Conservation (phyloP, 2,329 filamentous ascomycete genomes). For the Falciphora oryzae region DNA sequence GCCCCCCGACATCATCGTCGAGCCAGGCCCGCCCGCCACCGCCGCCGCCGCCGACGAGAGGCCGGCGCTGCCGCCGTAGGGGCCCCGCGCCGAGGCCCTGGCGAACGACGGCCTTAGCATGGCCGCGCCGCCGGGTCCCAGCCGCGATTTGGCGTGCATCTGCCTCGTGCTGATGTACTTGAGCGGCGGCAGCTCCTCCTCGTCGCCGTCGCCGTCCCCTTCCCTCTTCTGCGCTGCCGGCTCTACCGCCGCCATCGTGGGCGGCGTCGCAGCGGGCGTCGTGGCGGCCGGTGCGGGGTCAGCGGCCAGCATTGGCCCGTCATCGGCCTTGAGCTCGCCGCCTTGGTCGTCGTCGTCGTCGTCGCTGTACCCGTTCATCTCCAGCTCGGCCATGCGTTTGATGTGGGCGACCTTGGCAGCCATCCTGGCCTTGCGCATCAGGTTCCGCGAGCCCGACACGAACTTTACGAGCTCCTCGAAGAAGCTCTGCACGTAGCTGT, state of each 20-base stretch:
- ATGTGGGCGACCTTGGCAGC: conserved; percentile 67
- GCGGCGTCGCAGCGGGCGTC: conserved; percentile 1
- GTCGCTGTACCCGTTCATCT: conserved; percentile 46
- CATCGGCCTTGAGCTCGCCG: conserved; percentile 8
- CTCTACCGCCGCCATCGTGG: conserved; percentile 11
- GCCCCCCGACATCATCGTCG: conserved; percentile 16
- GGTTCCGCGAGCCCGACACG: conserved; percentile 72
- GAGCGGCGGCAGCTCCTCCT: conserved; percentile 27
- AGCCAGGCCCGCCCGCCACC: conserved; percentile 14
- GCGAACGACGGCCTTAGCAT: conserved; percentile 20
- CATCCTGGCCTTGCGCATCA: conserved; percentile 84
- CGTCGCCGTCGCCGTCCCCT: conserved; percentile 17
- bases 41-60: conserved; percentile 15
- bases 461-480: conserved; percentile 80
- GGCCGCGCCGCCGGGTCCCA: conserved; percentile 20
- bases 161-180: conserved; percentile 33
- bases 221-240: conserved; percentile 7
- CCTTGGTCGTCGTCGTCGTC: conserved; percentile 28
- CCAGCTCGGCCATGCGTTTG: conserved; percentile 52
- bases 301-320: not conserved
- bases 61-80: conserved; percentile 3
- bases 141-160: conserved; percentile 25
- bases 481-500: conserved; percentile 75
- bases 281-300: not conserved
- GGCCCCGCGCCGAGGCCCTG: conserved; percentile 18